Evolutionary conservation across 345 rosid genomes (phyloP).

Genomic region (Passiflora organensis): DNA sequence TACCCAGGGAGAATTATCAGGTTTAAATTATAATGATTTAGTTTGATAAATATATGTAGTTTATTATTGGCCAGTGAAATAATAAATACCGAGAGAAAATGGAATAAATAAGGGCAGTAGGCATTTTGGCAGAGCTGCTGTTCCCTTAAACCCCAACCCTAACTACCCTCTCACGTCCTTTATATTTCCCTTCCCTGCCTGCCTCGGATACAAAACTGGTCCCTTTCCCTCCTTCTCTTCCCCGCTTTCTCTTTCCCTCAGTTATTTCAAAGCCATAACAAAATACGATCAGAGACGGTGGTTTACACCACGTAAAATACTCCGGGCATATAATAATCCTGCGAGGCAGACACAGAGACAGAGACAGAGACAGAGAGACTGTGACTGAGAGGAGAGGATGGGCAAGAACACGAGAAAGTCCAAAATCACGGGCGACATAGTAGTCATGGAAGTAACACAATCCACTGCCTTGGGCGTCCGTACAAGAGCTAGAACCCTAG

Average conservation of each 20-base stretch:
- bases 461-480: slow-evolving; percentile 33
- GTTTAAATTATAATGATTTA: too few relatives aligned
- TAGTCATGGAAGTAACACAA: slow-evolving; percentile 33
- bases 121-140: not conserved
- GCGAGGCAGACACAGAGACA: too few relatives aligned
- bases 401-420: slow-evolving; percentile 67
- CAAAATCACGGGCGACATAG: slow-evolving; percentile 36
- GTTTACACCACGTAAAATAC: too few relatives aligned
- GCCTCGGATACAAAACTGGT: not conserved
- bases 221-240: not conserved
- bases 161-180: slow-evolving; percentile 11
- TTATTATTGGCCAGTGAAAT: slow-evolving; percentile 35
- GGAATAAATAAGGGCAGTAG: slow-evolving; percentile 13
- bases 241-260: not conserved
- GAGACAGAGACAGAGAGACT: too few relatives aligned
- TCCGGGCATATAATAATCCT: too few relatives aligned
- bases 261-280: too few relatives aligned
- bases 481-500: slow-evolving; percentile 60
- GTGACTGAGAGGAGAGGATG: too few relatives aligned
- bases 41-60: too few relatives aligned
- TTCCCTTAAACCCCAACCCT: slow-evolving; percentile 28
- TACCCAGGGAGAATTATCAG: too few relatives aligned
- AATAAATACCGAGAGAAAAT: not conserved
- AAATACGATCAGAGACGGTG: too few relatives aligned
- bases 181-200: not conserved